phyloP scores from a whole-genome alignment of 2,329 filamentous ascomycete genomes.

The Nectriaceae sp. region DNA sequence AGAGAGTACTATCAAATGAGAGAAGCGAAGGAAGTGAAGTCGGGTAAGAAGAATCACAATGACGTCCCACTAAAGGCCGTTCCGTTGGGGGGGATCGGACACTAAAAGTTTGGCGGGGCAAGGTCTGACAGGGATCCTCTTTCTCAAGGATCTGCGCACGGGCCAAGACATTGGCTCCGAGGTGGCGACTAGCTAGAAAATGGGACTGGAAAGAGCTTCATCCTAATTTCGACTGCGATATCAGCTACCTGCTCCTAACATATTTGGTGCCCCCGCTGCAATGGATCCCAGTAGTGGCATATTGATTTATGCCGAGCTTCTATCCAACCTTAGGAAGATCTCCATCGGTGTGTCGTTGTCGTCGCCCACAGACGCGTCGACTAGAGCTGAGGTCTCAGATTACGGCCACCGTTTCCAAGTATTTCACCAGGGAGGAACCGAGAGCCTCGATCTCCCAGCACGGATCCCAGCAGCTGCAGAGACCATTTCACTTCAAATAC shows the following conservation, averaged over 20 bases:
- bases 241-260: too few relatives aligned
- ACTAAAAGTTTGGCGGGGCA: slow-evolving; percentile 29
- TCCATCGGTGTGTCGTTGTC: slow-evolving; percentile 57
- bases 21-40: slow-evolving; percentile 9
- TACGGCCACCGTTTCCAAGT: slow-evolving; percentile 50
- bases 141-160: slow-evolving; percentile 13
- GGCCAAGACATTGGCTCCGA: too few relatives aligned
- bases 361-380: slow-evolving; percentile 44
- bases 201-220: too few relatives aligned
- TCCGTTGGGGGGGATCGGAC: slow-evolving; percentile 28
- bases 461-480: slow-evolving; percentile 34
- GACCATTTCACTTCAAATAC: slow-evolving; percentile 39
- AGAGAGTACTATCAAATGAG: slow-evolving; percentile 1
- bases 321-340: slow-evolving; percentile 65
- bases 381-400: slow-evolving; percentile 44
- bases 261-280: not conserved
- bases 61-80: slow-evolving; percentile 22
- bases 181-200: too few relatives aligned
- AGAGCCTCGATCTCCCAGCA: slow-evolving; percentile 45
- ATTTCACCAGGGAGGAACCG: slow-evolving; percentile 43
- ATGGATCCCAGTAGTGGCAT: slow-evolving; percentile 25
- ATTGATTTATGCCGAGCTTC: slow-evolving; percentile 63
- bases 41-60: slow-evolving; percentile 19
- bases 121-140: slow-evolving; percentile 11
- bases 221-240: too few relatives aligned